Base-by-base conservation (phyloP, 2,329 filamentous ascomycete species). In the Coniochaeta sp. region DNA sequence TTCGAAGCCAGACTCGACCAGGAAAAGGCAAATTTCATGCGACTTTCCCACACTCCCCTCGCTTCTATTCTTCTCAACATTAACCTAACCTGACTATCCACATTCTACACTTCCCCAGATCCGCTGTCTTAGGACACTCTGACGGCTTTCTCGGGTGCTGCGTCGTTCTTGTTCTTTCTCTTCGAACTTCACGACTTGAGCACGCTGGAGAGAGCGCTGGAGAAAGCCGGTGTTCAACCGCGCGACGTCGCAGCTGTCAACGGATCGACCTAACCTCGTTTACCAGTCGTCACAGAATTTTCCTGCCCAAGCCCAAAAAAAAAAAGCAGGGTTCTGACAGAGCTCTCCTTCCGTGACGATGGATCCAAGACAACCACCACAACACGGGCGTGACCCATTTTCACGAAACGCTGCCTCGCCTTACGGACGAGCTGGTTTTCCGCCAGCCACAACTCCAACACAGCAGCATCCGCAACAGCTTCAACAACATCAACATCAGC, bases 341-440 rank as follows among this genome's bases (percentile, higher is more conserved):
- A 50, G 40, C 36, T 44, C 56, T 57, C 14, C 14, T 12, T 36
- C 56, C 38, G 56, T 36, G 38, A 68, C 67, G 63, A 74, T 76
- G 74, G 72, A 74, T 64, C 65, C 71, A 64, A 67, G 72, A 67
- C 72, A 70, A 52, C 65, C 70, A 58, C 68, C 69, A 59, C 68
- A 69, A 58, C 66, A 67, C 57, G 70, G 71, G 24, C 70, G 67
- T 6, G 54, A 57, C 44, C 70, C 72, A 17, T 73, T 70, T 50
- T 67, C 70, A 57, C 69, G 71, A 62, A 73, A 70, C 64, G 68
- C 67, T 52, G 66, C 70, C 55, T 72, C 70, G 55, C 70, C 69
- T n/a, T 74, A 69, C 63, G 65, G 66, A 58, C 69, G 69, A 33
- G 67, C 66, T 52, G 64, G 67, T 12, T 72, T 71, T 34, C 67